phyloP scores from a whole-genome alignment of 1,284 basidiomycete genomes.

The Heterobasidion irregulare region DNA sequence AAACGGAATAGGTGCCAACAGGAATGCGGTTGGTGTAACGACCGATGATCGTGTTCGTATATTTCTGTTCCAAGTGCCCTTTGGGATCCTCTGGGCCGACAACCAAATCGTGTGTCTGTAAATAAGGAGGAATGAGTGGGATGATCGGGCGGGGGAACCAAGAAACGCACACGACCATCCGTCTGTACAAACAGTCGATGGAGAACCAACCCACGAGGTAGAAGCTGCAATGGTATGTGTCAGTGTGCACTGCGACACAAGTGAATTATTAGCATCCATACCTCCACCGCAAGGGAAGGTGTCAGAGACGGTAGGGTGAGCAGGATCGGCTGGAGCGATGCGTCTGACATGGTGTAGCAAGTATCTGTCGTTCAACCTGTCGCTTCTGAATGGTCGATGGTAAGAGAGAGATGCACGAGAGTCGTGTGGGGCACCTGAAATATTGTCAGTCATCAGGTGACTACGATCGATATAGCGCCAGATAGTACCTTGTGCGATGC shows the following conservation, averaged over 20 bases:
- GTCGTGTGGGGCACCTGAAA: background rate
- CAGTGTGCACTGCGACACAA: conserved; percentile 2
- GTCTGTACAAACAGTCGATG: conserved; percentile 57
- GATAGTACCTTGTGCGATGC: too few species aligned
- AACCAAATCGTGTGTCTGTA: conserved; percentile 65
- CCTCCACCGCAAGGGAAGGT: conserved; percentile 52
- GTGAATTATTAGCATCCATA: conserved; percentile 14
- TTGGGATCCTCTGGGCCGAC: conserved; percentile 59
- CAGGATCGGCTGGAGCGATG: conserved; percentile 36
- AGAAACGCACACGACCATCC: conserved; percentile 44
- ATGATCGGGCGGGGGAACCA: conserved; percentile 1
- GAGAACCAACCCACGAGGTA: conserved; percentile 60
- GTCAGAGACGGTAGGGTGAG: conserved; percentile 45
- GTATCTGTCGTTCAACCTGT: too few species aligned
- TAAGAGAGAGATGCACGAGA: background rate
- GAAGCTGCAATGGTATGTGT: conserved; percentile 30
- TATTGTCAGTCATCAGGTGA: background rate
- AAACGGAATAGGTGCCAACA: conserved; percentile 41
- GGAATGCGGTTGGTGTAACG: conserved; percentile 68
- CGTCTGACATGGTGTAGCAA: conserved; percentile 1
- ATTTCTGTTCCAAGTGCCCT: conserved; percentile 52
- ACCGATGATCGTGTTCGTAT: conserved; percentile 66
- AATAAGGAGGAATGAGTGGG: conserved; percentile 1
- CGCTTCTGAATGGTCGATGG: too few species aligned
- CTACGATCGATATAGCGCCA: background rate